These are phyloP conservation scores for Lactuca sativa DNA, from an alignment of 129 eudicot species.

Conservation along the genomic window DNA sequence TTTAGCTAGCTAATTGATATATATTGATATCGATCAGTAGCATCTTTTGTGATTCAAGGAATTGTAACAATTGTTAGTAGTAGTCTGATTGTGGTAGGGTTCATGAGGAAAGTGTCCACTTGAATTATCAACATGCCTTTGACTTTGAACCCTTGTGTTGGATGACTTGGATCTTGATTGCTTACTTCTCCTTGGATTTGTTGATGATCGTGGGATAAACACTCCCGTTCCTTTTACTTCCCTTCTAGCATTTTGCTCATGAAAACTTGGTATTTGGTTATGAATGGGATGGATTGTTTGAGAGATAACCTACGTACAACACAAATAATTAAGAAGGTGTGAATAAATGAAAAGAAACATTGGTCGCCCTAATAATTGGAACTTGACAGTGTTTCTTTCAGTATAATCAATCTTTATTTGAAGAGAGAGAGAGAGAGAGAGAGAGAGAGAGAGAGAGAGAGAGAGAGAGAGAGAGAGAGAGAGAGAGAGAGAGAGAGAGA, in stretches of 20 bases:
- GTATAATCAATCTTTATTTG: no score
- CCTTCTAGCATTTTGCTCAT: constrained; percentile 52
- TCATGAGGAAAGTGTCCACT: constrained; percentile 41
- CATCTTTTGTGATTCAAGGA: constrained; percentile 54
- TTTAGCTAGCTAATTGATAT: constrained; percentile 28
- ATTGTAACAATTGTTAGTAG: constrained; percentile 40
- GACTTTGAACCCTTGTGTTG: constrained; percentile 42
- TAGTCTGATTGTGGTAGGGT: constrained; percentile 26
- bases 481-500: constrained; percentile 11
- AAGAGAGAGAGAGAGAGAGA: constrained; percentile 4
- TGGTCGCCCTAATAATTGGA: neutral
- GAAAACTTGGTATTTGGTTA: constrained; percentile 32
- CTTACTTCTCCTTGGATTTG: constrained; percentile 56
- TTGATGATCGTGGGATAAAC: constrained; percentile 70
- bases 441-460: neutral
- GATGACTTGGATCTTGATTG: constrained; percentile 53
- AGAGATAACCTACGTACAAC: constrained; percentile 57
- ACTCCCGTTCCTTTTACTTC: constrained; percentile 96
- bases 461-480: neutral
- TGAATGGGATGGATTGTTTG: constrained; percentile 47
- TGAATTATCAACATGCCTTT: constrained; percentile 45
- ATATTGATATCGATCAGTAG: constrained; percentile 20
- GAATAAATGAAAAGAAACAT: neutral
- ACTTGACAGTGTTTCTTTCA: constrained; percentile 1
- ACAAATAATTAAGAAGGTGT: constrained; percentile 14